Evolutionary conservation across 2,329 filamentous ascomycete genomes (phyloP), one percentile per base, ranked within the genome.

Genomic region (Macrophomina pseudophaseolina): DNA sequence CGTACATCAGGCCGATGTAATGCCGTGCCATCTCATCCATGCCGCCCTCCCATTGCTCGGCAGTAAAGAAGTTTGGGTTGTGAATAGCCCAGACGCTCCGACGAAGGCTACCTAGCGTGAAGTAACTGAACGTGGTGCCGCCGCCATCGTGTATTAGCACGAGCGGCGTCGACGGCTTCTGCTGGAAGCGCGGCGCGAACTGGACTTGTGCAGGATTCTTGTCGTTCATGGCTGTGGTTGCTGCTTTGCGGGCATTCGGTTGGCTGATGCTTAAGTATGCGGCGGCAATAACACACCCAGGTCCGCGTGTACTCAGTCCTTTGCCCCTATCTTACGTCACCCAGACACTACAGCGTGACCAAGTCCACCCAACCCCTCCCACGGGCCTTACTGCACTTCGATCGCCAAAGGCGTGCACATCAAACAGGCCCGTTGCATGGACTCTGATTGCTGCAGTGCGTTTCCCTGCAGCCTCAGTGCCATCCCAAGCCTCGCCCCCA

Each of bases 71-170:
- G 67, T 79, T 77, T 4, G 86, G 84, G 72, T 88, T 88, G 67
- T 81, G 76, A 65, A 89, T 85, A 62, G 82, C 86, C 69, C 84
- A 87, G 44, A 87, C 74, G 18, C 79, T 75, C 5, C 87, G 84
- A 40, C 76, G 74, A 28, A 88, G 77, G 1, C 79, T 71, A 18
- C 82, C 80, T 4, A 89, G 79, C 68, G 83, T 84, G 74, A 86
- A 81, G 73, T 88, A 88, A 70, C 81, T 82, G 71, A 86, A 87
- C 2, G 82, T 83, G 1, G 86, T 88, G 72, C 87, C 87, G 69
- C 87, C 86, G 69, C 87, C 87, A 68, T 89, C 87, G 75, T 89
- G 87, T 46, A 88, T 78, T 51, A 89, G 80, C 66, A 89, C 77
- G 54, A 87, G 76, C 1, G 86, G 86, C n/a, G 79, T 78, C 66